Base-by-base conservation (phyloP, 768 basidiomycete species). In the Boletus reticulatus region DNA sequence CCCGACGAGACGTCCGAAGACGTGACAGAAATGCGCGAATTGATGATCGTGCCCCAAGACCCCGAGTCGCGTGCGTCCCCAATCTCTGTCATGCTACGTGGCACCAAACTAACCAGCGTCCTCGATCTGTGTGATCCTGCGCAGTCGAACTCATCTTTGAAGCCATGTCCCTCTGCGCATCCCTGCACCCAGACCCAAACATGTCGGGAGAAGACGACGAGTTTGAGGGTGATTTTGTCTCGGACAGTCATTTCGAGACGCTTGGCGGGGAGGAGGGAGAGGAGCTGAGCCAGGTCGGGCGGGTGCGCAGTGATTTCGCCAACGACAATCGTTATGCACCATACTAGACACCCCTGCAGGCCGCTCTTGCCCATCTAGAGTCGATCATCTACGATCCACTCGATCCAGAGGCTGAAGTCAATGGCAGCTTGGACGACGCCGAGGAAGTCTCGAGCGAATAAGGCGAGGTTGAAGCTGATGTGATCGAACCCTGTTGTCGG, bases 221-320 rank as follows among this genome's bases (percentile, higher is more conserved):
- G 29, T 78, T 77, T 4, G 82, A 81, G 11, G 77, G 81, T 13
- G 76, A 81, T 55, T 81, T 87, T 62, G 71, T 85, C 56, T 80
- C 87, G 62, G 63, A 77, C 8, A 73, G 75, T 32, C 61, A 50
- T 12, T 78, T 80, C 54, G 75, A 78, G 56, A 75, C 77, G 1
- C 87, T 91, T 67, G 78, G 77, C 5, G 74, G 75, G 4, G 78
- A 80, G 45, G 84, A 79, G 52, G 80, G 75, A 20, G 77, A 92
- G 64, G 89, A 94, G 72, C 81, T 94, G 61, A 89, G 85, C 71
- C 86, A 88, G 76, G 89, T 88, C 61, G 93, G 93, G 77, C 85
- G 89, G 88, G 91, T 93, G 87, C 89, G 93, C 88, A 90, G 86
- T 72, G 82, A 89, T 89, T 89, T 89, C 72, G 66, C 80, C 74